Evolutionary conservation across 371 early-diverging fungal species (phyloP), one percentile per base, ranked within the genome.

Genomic region (Umbelopsis sp.): DNA sequence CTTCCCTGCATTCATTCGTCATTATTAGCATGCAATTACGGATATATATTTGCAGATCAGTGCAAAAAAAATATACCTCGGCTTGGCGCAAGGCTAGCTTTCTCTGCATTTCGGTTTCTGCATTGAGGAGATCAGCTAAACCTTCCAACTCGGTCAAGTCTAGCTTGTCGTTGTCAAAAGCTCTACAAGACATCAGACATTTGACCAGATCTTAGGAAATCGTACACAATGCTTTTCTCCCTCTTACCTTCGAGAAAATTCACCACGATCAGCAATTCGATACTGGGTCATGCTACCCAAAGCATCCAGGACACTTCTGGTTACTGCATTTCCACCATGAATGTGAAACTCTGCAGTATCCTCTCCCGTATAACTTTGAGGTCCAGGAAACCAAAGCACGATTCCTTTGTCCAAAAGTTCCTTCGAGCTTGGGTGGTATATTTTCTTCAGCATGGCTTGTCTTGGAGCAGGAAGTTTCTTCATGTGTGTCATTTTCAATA

Each of bases 81-180:
- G 90, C 90, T 69, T 93, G 94, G 8, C 88, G 77, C 4, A 94
- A 71, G 0, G 94, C 94, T 45, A 90, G 74, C 68, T 76, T 76
- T 25, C 92, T 75, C 66, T 94, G 94, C 6, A 87, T 86, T 66
- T 93, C 91, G 18, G 94, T 94, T 70, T 94, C 94, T 41, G 94
- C 94, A 72, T 92, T 91, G 11, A 94, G 72, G 32, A 94, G 71
- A 78, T 94, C 94, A 0, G 92, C 89, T 18, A 93, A 70, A 0
- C 94, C 94, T 74, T 94, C 94, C 8, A 93, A 74, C 68, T 89
- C 87, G 0, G 94, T 93, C 50, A 94, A 76, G 75, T 93, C 94
- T 63, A 93, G 67, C 64, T 92, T 93, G 72, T 89, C 87, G 70
- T 92, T 92, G 53, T 91, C 89, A 71, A 94, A 92, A 0, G 94